Conservation (phyloP, 2,329 filamentous ascomycete species). For the Paecilomyces variotii region DNA sequence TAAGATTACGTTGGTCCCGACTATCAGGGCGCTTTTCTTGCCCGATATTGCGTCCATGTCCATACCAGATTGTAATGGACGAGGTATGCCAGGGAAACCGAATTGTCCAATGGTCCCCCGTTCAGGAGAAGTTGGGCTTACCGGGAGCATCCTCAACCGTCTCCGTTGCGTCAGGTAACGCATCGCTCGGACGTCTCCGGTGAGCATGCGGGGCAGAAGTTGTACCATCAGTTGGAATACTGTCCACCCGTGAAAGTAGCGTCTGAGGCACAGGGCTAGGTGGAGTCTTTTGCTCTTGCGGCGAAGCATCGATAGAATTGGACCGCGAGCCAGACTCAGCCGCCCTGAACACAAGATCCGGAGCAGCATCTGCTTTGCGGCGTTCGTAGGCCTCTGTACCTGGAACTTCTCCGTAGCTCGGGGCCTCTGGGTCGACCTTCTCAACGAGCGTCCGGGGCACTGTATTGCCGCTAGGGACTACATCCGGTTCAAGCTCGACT, state of each 20-base stretch:
- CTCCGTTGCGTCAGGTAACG: constrained; percentile 36
- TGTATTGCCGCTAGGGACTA: constrained; percentile 44
- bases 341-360: constrained; percentile 48
- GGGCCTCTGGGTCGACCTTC: constrained; percentile 49
- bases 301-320: constrained; percentile 11
- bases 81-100: constrained; percentile 50
- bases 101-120: constrained; percentile 53
- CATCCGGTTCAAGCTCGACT: constrained; percentile 37
- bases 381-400: constrained; percentile 52
- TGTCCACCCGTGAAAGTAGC: constrained; percentile 36
- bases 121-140: constrained; percentile 39
- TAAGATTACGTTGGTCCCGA: neutral
- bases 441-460: constrained; percentile 55
- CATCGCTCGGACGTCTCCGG: constrained; percentile 33
- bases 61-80: constrained; percentile 41
- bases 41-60: constrained; percentile 35
- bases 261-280: constrained; percentile 34
- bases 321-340: constrained; percentile 29
- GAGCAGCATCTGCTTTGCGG: constrained; percentile 51
- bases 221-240: constrained; percentile 26
- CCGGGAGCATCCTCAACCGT: constrained; percentile 43
- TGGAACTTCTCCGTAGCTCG: constrained; percentile 54
- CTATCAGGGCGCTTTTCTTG: constrained; percentile 24
- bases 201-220: constrained; percentile 30
- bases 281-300: constrained; percentile 9